These are phyloP conservation scores for Cryptosporidium parvum DNA, from an alignment of 169 alveolate genomes.

Conservation along the genomic window DNA sequence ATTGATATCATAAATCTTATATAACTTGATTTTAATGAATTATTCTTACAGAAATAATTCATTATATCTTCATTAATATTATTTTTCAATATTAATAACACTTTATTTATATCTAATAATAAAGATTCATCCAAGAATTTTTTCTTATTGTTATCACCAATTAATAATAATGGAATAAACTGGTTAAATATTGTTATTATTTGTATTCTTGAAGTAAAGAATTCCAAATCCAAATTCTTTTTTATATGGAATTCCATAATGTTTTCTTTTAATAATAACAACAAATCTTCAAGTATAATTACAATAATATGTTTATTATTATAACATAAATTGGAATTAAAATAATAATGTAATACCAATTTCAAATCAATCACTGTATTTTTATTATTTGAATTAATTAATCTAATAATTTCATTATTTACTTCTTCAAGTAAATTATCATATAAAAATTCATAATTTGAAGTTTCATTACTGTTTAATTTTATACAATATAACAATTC, in stretches of 20 bases:
- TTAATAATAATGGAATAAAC: not conserved
- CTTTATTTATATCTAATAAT: not conserved
- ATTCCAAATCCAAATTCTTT: conserved; percentile 29
- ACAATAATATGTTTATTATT: not conserved
- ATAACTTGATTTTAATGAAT: conserved; percentile 10
- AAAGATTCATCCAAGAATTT: not conserved
- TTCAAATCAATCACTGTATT: conserved; percentile 30
- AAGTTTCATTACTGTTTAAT: not conserved
- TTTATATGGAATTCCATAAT: not conserved
- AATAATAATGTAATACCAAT: conserved; percentile 1
- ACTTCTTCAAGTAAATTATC: conserved; percentile 22
- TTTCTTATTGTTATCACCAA: not conserved
- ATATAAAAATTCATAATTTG: not conserved
- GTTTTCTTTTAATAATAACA: not conserved
- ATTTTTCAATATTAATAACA: not conserved
- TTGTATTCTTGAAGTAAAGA: conserved; percentile 21
- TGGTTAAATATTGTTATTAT: conserved; percentile 42
- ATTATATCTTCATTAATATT: not conserved
- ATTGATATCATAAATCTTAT: conserved; percentile 35
- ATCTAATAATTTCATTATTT: conserved; percentile 21
- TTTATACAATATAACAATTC: not conserved
- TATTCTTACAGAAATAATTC: not conserved
- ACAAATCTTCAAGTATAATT: conserved; percentile 13
- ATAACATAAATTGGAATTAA: not conserved
- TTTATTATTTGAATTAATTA: conserved; percentile 15